Evolutionary conservation across 352 stramenopile genomes (phyloP), one percentile per base, ranked within the genome.

Genomic region (Pythium phragmiticola): DNA sequence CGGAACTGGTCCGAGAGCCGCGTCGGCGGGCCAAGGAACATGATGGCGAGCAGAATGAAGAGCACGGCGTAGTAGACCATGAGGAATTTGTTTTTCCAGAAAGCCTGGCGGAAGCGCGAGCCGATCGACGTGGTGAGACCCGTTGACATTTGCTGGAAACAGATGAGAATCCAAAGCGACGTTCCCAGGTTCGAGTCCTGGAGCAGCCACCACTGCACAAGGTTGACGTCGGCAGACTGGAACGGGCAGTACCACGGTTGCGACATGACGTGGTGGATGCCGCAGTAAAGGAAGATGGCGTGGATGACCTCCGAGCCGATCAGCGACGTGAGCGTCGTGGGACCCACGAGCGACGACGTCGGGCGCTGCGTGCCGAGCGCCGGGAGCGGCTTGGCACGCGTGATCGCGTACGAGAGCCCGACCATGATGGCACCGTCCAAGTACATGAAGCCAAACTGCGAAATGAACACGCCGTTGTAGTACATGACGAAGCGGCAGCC

Each of bases 381-480:
- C 17, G 57, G 56, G 30, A 83, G 62, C 6, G 88, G 85, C 30
- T 84, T 69, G n/a, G 80, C 76, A 30, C 93, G 67, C 17, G 74
- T 82, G 54, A 95, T 89, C 0, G 72, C 76, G 54, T 88, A 95
- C 37, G 83, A 90, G 33, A 90, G 66, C 0, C 75, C 73, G 11
- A 94, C 76, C 7, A 89, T 65, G 42, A 69, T 82, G 45, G 94
- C 69, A 1, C 82, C 87, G 60, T 92, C 82, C 28, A 47, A 60
- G 30, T 85, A 73, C 12, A 93, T 80, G 77, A 81, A 97, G 56
- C 68, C 76, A 74, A 75, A 94, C 58, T 91, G 69, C 2, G 80
- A 78, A 53, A 95, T 69, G 26, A 77, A 87, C n/a, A 95, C 73
- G 12, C 55, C 66, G 57, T 94, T 77, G 55, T 82, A 92, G 56